Base-by-base conservation (phyloP, 441 rosid genomes). In the Hura crepitans region DNA sequence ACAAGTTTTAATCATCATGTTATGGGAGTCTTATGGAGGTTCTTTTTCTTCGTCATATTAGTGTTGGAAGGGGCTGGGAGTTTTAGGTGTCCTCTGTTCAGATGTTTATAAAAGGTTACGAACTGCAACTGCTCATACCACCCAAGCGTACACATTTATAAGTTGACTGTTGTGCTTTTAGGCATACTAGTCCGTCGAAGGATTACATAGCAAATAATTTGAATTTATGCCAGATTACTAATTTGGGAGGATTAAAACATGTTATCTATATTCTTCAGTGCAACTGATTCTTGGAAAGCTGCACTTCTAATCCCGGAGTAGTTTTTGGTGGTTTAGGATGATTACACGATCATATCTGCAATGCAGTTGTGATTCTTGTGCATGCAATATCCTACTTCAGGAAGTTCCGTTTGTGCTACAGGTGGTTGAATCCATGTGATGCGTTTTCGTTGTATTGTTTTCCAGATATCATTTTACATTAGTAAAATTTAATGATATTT, bases 321-420 rank as follows among this genome's bases (percentile, higher is more conserved):
- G 46, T 10, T 51, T 3, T 13, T 51, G 27, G 56, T 6, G 28
- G 22, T 8, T 49, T 49, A 50, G 45, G 9, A 11, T n/a, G 33
- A 23, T 9, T 67, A 45, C 33, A 35, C 23, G 5, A 25, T 67
- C 14, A 11, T 65, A n/a, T 22, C 60, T 66, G 69, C 69, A n/a
- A 65, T 65, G 25, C 18, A 47, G 31, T 20, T 35, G 50, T 10
- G 27, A 39, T 20, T 10, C 25, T 61, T n/a, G 39, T 61, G 17
- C 9, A 0, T 22, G 8, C 28, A 39, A 5, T 51, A 7, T n/a
- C 65, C 49, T 10, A 53, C n/a, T 30, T 47, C 27, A 30, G 43
- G 7, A 27, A 47, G 42, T 18, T 49, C 14, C 23, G 2, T 5
- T 62, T 42, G 51, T 62, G 33, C 20, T 25, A 23, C 20, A 42